Evolutionary conservation across 352 stramenopile species (phyloP), one percentile per base, ranked within the genome.

Genomic region (Phytophthora cajani): DNA sequence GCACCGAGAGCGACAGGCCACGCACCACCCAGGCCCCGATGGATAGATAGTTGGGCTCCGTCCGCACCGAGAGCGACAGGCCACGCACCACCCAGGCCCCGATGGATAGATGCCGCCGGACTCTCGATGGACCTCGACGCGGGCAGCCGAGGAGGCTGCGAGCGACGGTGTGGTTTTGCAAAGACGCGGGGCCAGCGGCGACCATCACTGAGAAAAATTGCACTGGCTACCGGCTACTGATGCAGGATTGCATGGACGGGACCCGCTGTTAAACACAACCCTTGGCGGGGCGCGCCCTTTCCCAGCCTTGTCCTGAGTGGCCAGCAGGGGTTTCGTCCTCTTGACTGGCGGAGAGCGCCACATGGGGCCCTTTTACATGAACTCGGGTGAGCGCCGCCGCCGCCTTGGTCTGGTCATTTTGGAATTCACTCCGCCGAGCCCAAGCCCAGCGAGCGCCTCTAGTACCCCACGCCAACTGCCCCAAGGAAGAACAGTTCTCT

Each of bases 371-470:
- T 44, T 44, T 16, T 14, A 44, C 38, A 44, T 36, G 30, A 36
- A 36, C 30, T 36, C 7, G 6, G 30, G 30, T 8, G 38, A 36
- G 25, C 46, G 25, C 19, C 64, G 17, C 33, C 23, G 0, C 50
- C 30, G 11, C 5, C 32, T 9, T 25, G 7, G 17, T 51, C 36
- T 63, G 16, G 21, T 88, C 86, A 93, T 89, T 93, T 88, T 82
- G 84, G 82, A 93, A 91, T 92, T 93, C 87, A 75, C 84, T 80
- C 71, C 75, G 81, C 64, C 72, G 64, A 73, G 62, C 62, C 55
- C 71, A 84, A 74, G 73, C 72, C 68, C 62, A 68, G 61, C 72
- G 77, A 84, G 69, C 72, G 70, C 67, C 64, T 71, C 56, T n/a
- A 66, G 61, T 72, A 72, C 63, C 70, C 62, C 63, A 30, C 42